Percentiles rank a stretch among this genome's conserved stretches.
phyloP scores from a whole-genome alignment of 768 basidiomycete species.

The Leccinum sublutescens region DNA sequence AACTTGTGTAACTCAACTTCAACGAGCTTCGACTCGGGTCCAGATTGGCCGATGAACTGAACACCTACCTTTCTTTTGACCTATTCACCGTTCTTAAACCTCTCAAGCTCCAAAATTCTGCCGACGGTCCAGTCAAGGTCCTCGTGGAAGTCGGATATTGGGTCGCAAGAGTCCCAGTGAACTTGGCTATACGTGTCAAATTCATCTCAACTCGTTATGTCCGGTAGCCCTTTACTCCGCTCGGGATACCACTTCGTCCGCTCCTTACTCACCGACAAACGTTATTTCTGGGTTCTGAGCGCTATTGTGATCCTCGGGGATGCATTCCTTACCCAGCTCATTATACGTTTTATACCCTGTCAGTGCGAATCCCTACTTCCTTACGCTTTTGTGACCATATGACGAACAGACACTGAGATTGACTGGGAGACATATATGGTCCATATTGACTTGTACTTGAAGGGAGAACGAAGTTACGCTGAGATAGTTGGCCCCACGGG shows the following conservation, averaged over 20 bases:
- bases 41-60: background rate
- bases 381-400: conserved; percentile 16
- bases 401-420: conserved; percentile 86
- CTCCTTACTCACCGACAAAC: conserved; percentile 44
- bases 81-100: too few species aligned
- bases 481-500: conserved; percentile 87
- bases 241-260: conserved; percentile 7
- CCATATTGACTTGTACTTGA: conserved; percentile 74
- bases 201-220: background rate
- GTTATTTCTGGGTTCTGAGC: conserved; percentile 68
- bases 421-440: conserved; percentile 97
- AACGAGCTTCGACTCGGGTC: background rate
- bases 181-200: conserved; percentile 7
- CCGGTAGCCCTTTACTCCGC: conserved; percentile 1
- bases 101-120: background rate
- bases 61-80: background rate
- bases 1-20: background rate
- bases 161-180: background rate
- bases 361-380: conserved; percentile 31
- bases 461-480: conserved; percentile 82
- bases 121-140: background rate
- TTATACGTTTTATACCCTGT: conserved; percentile 85
- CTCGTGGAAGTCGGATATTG: background rate
- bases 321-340: conserved; percentile 72
- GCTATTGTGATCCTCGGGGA: conserved; percentile 69